Conservation (phyloP, 495 filamentous ascomycete genomes). For the Neurospora pannonica region DNA sequence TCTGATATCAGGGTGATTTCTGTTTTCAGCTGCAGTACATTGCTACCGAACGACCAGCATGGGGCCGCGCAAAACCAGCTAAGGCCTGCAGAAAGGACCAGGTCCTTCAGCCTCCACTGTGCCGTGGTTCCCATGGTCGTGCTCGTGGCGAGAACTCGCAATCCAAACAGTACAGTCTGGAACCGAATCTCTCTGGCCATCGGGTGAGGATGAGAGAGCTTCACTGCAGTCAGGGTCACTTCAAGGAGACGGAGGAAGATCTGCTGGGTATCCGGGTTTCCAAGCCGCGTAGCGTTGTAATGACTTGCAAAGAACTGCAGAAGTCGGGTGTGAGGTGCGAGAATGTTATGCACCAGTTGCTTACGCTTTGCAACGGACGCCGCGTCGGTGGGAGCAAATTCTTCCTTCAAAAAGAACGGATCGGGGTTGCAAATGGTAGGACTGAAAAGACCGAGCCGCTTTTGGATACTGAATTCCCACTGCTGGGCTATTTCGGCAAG, state of each 20-base stretch:
- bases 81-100: slow-evolving; percentile 72
- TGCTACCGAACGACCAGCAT: slow-evolving; percentile 92
- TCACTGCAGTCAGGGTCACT: slow-evolving; percentile 62
- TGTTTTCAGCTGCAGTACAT: slow-evolving; percentile 83
- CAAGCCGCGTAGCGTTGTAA: slow-evolving; percentile 80
- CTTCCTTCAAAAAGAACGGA: slow-evolving; percentile 82
- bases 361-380: slow-evolving; percentile 63
- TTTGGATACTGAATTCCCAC: slow-evolving; percentile 75
- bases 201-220: slow-evolving; percentile 64
- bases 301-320: slow-evolving; percentile 87
- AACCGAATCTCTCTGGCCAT: slow-evolving; percentile 86
- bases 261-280: slow-evolving; percentile 67
- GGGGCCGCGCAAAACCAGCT: slow-evolving; percentile 80
- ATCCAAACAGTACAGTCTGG: slow-evolving; percentile 71
- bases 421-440: slow-evolving; percentile 65
- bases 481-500: slow-evolving; percentile 72
- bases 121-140: slow-evolving; percentile 48
- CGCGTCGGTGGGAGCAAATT: slow-evolving; percentile 86
- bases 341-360: slow-evolving; percentile 63
- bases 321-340: slow-evolving; percentile 77
- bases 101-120: slow-evolving; percentile 75
- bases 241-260: slow-evolving; percentile 72
- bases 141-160: slow-evolving; percentile 63
- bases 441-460: slow-evolving; percentile 72
- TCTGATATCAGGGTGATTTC: slow-evolving; percentile 77